Evolutionary conservation across 257 asterid species (phyloP), one percentile per base, ranked within the genome.

Genomic region (Lycium barbarum): DNA sequence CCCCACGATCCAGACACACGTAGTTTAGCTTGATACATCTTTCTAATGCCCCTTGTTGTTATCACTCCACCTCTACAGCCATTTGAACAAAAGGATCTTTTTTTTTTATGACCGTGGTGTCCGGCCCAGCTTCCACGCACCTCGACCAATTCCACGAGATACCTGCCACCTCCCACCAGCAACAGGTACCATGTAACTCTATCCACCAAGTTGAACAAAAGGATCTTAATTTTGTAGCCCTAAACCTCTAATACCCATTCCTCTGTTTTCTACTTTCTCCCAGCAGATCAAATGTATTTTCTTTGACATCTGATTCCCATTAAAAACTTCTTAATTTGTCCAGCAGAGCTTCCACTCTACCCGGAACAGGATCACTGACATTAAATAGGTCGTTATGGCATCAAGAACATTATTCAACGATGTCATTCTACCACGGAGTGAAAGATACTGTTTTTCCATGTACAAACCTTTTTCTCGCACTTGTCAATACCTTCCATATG

Each of bases 401-500:
- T 66, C 43, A 66, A 66, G 45, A 66, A 33, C n/a, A 66, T 33
- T 33, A 33, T 66, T 66, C 45, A 66, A 66, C 72, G 11, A 65
- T 65, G 9, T 65, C 72, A 33, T 65, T 65, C 72, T 11, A 26
- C 45, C 72, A 65, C 72, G 3, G 43, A 65, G 45, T 5, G 72
- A 26, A 5, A 2, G 45, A 65, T 11, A 65, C 18, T 33, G n/a
- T 33, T 65, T 65, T 65, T 11, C 45, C 45, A 65, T 9, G 43
- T 65, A 65, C n/a, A 26, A 65, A 65, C 4, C 12, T 62, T 62
- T 40, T 22, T 26, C 72, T 12, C 72, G 13, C 72, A 65, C 72
- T 65, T 65, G 12, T 65, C 43, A 5, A 36, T 65, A 65, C 72
- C 72, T 65, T 65, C 72, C 43, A 65, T 65, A 65, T 65, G 72